Evolutionary conservation across 805 yeast genomes (phyloP), one percentile per base, ranked within the genome.

Genomic region (Schwanniomyces yamadae): DNA sequence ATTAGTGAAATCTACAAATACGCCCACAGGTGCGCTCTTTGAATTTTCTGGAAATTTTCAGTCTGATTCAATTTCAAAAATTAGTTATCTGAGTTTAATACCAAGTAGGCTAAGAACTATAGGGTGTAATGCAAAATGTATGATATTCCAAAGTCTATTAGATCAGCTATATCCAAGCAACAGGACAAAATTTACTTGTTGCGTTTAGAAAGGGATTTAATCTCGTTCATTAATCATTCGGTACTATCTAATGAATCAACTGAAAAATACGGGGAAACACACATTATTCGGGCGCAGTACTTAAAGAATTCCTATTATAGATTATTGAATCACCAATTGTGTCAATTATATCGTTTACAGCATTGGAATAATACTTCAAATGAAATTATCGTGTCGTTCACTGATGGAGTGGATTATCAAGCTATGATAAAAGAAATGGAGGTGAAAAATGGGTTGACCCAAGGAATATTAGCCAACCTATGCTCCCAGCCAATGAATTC

Each of bases 221-320:
- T 48, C 6, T 30, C 33, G 26, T 47, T 51, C 31, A 50, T 51
- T 12, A 47, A 48, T 11, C 40, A 25, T 21, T 28, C 39, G 14
- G 52, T 56, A 72, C 13, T 19, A 22, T 6, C 10, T 66, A 43
- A 51, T 76, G 50, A 66, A 65, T 25, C 31, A 34, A 16, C 11
- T 5, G 23, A 16, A 14, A 23, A 17, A 9, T 15, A 16, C 5
- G 15, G 14, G 15, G 26, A 28, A 11, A 25, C 38, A 8, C 42
- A 45, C 20, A 34, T 39, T 2, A 49, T 55, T 22, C 40, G 41
- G 26, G 45, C 56, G 6, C 40, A 34, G 23, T 34, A 31, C 17
- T 75, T 84, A 5, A 72, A 78, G 71, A 84, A 84, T 54, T 80
- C 88, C 2, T 84, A 80, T 54, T 79, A 77, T 45, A 62, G 91